These are phyloP conservation scores for Dothiorella sarmentorum DNA, from an alignment of 2,329 filamentous ascomycete genomes.

Conservation along the genomic window DNA sequence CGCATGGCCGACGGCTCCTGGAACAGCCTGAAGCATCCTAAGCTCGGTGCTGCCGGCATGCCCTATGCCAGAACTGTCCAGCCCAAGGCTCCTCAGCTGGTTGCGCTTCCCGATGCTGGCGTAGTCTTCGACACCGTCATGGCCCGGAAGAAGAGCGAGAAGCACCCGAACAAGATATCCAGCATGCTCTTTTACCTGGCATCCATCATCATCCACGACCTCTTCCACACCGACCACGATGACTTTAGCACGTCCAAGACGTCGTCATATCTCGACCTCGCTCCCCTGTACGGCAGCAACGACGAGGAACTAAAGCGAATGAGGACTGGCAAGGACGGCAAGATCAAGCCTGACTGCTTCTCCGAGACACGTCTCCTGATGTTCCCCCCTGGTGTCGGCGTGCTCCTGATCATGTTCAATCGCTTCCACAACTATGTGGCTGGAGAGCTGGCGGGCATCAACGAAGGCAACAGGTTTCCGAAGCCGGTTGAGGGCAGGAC, in stretches of 20 bases:
- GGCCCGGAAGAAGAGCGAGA: conserved; percentile 58
- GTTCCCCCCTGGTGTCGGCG: conserved; percentile 66
- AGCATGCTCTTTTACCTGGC: conserved; percentile 73
- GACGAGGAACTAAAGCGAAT: conserved; percentile 64
- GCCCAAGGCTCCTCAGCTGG: conserved; percentile 54
- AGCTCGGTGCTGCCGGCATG: conserved; percentile 62
- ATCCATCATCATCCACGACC: conserved; percentile 60
- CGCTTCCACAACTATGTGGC: conserved; percentile 84
- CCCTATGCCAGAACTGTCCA: conserved; percentile 67
- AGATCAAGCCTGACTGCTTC: conserved; percentile 68
- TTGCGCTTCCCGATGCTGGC: conserved; percentile 61
- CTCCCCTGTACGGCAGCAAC: conserved; percentile 70
- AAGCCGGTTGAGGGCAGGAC: conserved; percentile 47
- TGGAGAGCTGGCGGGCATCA: conserved; percentile 75
- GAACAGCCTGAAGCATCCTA: conserved; percentile 59
- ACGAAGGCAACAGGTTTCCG: conserved; percentile 75
- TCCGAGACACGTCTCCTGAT: conserved; percentile 61
- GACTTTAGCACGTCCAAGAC: conserved; percentile 64
- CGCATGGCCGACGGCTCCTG: conserved; percentile 49
- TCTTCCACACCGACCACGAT: conserved; percentile 62
- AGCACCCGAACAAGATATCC: conserved; percentile 70
- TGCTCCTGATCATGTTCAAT: conserved; percentile 65
- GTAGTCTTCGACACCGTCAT: conserved; percentile 66
- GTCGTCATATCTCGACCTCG: conserved; percentile 71
- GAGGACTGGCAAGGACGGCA: conserved; percentile 63